phyloP scores from a whole-genome alignment of 768 basidiomycete genomes.

The Postia placenta region DNA sequence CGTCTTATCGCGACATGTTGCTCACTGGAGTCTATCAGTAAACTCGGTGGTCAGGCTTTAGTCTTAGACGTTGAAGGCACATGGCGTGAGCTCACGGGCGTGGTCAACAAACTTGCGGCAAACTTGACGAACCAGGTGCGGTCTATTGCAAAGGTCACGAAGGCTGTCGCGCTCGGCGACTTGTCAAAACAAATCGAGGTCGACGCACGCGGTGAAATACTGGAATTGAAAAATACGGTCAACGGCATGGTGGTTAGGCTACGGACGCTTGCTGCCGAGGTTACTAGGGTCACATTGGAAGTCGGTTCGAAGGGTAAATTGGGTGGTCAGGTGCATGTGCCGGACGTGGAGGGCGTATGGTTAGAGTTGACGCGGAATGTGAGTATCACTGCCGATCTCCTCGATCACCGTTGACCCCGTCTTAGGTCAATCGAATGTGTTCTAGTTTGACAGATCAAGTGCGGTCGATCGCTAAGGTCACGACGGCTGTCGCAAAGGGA shows the following conservation, averaged over 20 bases:
- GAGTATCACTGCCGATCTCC: slow-evolving; percentile 16
- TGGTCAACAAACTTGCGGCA: slow-evolving; percentile 76
- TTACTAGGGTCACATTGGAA: slow-evolving; percentile 78
- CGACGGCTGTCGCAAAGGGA: slow-evolving; percentile 85
- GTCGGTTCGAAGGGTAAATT: slow-evolving; percentile 87
- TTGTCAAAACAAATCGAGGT: slow-evolving; percentile 88
- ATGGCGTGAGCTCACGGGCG: slow-evolving; percentile 80
- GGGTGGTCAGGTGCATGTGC: slow-evolving; percentile 83
- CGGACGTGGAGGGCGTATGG: slow-evolving; percentile 92
- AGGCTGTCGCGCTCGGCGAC: slow-evolving; percentile 83
- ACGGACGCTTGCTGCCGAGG: slow-evolving; percentile 72
- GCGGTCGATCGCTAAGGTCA: slow-evolving; percentile 78
- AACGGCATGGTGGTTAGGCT: slow-evolving; percentile 46
- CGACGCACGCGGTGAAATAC: slow-evolving; percentile 85
- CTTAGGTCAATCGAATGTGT: slow-evolving; percentile 74
- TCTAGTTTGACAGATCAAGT: slow-evolving; percentile 76
- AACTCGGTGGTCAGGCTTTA: slow-evolving; percentile 82
- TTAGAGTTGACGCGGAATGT: slow-evolving; percentile 75
- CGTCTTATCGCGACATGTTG: background rate
- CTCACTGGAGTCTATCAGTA: slow-evolving; percentile 28
- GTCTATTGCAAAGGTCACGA: slow-evolving; percentile 57
- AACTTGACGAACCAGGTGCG: slow-evolving; percentile 63
- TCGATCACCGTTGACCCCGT: background rate
- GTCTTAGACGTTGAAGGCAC: slow-evolving; percentile 87
- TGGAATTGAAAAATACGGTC: slow-evolving; percentile 66